These are phyloP conservation scores for Paxillus ammoniavirescens DNA, from an alignment of 768 basidiomycete species.

Conservation along the genomic window DNA sequence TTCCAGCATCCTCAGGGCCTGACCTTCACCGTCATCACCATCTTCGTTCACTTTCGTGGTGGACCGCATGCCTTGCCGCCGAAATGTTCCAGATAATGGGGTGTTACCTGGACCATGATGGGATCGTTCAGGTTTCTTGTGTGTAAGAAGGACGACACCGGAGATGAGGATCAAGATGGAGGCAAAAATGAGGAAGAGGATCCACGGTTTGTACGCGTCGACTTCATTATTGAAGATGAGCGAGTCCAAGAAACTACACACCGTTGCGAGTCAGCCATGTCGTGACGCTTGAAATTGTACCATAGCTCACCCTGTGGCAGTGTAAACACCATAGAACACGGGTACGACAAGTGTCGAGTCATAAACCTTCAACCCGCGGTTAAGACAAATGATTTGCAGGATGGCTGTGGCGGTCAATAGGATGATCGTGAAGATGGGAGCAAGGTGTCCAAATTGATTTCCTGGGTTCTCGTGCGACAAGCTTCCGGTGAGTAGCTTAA, in stretches of 20 bases:
- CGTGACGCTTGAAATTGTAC: background rate
- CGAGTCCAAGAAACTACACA: slow-evolving; percentile 56
- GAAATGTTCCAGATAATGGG: slow-evolving; percentile 22
- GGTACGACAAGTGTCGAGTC: slow-evolving; percentile 92
- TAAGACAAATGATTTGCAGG: slow-evolving; percentile 87
- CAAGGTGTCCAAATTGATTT: slow-evolving; percentile 83
- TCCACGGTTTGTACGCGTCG: slow-evolving; percentile 84
- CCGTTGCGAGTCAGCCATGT: slow-evolving; percentile 6
- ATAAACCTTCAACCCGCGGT: slow-evolving; percentile 85
- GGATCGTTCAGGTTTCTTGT: slow-evolving; percentile 77
- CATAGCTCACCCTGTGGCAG: slow-evolving; percentile 64
- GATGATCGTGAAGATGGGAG: slow-evolving; percentile 74
- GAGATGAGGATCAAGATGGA: slow-evolving; percentile 85
- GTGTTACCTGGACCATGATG: slow-evolving; percentile 23
- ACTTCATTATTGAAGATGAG: slow-evolving; percentile 83
- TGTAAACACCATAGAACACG: slow-evolving; percentile 92
- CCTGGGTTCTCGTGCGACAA: slow-evolving; percentile 79
- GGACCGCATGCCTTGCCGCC: slow-evolving; percentile 22
- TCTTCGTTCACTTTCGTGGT: slow-evolving; percentile 14
- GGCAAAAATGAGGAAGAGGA: slow-evolving; percentile 81
- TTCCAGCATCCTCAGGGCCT: slow-evolving; percentile 32
- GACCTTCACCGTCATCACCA: slow-evolving; percentile 38
- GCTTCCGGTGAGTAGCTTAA: slow-evolving; percentile 74
- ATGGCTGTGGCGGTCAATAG: slow-evolving; percentile 70
- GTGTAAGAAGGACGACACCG: slow-evolving; percentile 90